Conservation (phyloP, 768 basidiomycete genomes). For the Nidula microcarpa region DNA sequence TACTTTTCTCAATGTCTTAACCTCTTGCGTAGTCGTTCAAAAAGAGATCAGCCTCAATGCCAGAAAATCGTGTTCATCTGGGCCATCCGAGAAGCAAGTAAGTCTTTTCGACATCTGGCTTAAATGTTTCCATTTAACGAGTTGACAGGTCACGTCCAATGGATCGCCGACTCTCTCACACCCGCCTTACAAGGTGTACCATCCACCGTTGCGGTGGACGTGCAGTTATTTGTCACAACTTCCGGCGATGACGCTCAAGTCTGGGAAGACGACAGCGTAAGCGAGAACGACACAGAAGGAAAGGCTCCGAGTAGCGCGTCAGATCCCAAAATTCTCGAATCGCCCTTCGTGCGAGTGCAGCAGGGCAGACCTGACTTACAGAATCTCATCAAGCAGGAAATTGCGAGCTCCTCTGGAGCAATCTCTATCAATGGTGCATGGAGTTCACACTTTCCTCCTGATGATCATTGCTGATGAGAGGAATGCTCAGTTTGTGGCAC, state of each 20-base stretch:
- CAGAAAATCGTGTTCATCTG: conserved; percentile 37
- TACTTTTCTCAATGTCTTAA: neutral
- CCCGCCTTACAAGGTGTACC: conserved; percentile 25
- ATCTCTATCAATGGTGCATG: conserved; percentile 47
- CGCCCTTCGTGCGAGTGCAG: conserved; percentile 15
- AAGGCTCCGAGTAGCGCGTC: conserved; percentile 7
- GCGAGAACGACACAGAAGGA: conserved; percentile 9
- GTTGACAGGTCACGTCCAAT: conserved; percentile 31
- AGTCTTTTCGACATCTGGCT: conserved; percentile 2
- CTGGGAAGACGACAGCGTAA: conserved; percentile 13
- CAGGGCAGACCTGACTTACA: conserved; percentile 34
- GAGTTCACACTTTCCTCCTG: neutral
- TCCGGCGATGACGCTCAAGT: conserved; percentile 12
- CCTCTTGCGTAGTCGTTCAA: conserved; percentile 17
- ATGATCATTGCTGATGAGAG: neutral
- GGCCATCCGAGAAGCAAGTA: conserved; percentile 38
- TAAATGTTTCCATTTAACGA: neutral
- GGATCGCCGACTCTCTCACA: conserved; percentile 39
- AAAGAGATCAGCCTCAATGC: conserved; percentile 16
- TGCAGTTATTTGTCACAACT: conserved; percentile 39
- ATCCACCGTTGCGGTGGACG: conserved; percentile 24
- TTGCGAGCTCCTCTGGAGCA: conserved; percentile 25
- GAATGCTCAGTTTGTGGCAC: conserved; percentile 45
- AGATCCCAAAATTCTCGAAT: conserved; percentile 13
- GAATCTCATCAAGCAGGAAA: conserved; percentile 31